Conservation (phyloP, 768 basidiomycete genomes). For the Mycena latifolia region DNA sequence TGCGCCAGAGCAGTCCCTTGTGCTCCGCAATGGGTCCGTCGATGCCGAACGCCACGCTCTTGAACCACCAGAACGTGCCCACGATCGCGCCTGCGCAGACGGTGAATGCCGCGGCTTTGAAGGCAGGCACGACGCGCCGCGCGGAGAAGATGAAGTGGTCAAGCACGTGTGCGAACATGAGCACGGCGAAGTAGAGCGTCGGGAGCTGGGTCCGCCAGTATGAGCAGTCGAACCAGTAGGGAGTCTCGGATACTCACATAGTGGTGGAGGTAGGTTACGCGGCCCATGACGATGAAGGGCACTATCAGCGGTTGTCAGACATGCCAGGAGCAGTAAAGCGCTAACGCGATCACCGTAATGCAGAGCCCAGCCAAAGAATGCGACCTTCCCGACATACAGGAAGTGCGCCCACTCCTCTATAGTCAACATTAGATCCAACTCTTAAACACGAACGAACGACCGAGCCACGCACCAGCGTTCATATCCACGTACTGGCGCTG, state of each 20-base stretch:
- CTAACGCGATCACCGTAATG: conserved; percentile 78
- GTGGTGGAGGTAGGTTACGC: conserved; percentile 96
- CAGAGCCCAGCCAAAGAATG: conserved; percentile 91
- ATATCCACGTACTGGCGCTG: conserved; percentile 95
- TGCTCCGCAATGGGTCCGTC: conserved; percentile 86
- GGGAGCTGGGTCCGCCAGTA: conserved; percentile 72
- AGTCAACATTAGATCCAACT: background rate
- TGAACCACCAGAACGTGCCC: conserved; percentile 95
- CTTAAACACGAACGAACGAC: background rate
- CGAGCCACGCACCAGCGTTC: conserved; percentile 73
- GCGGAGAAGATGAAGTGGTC: conserved; percentile 95
- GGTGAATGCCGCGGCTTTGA: conserved; percentile 81
- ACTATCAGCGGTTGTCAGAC: conserved; percentile 56
- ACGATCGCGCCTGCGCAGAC: conserved; percentile 71
- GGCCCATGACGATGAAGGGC: conserved; percentile 98
- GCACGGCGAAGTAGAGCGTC: conserved; percentile 93
- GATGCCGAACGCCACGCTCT: conserved; percentile 89
- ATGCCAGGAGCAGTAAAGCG: too few relatives aligned
- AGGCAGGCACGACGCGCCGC: conserved; percentile 65
- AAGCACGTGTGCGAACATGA: conserved; percentile 91
- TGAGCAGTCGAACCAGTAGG: background rate
- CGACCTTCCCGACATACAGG: conserved; percentile 92
- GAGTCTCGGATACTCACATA: conserved; percentile 44
- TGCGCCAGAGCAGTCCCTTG: conserved; percentile 84
- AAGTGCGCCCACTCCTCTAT: conserved; percentile 92